A percentile compares a stretch with the other conserved stretches of the same genome.
phyloP scores from a whole-genome alignment of 2,329 filamentous ascomycete genomes.

The Aspergillus sp. region DNA sequence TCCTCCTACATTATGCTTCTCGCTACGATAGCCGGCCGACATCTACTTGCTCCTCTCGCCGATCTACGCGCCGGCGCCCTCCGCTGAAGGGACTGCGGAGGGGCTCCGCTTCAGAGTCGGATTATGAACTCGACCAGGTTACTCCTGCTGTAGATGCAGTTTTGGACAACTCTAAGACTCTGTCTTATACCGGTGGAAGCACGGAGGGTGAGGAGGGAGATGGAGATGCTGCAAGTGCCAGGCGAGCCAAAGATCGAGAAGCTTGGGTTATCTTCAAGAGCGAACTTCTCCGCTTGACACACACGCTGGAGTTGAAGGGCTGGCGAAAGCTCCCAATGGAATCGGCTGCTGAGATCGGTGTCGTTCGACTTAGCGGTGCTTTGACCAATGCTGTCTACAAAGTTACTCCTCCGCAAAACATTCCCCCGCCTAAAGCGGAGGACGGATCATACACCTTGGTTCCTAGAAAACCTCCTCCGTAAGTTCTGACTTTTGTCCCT shows the following conservation, averaged over 20 bases:
- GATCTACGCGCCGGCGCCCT: slow-evolving; percentile 36
- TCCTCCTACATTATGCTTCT: slow-evolving; percentile 49
- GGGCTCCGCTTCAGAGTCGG: slow-evolving; percentile 75
- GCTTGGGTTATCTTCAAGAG: slow-evolving; percentile 86
- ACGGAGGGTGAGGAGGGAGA: slow-evolving; percentile 45
- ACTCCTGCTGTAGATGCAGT: slow-evolving; percentile 82
- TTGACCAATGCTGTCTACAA: slow-evolving; percentile 97
- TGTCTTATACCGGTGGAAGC: slow-evolving; percentile 67
- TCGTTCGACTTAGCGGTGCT: slow-evolving; percentile 69
- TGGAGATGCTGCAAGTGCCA: slow-evolving; percentile 46
- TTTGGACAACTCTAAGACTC: slow-evolving; percentile 86
- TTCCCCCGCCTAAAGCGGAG: slow-evolving; percentile 47
- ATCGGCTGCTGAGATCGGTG: slow-evolving; percentile 42
- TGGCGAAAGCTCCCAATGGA: slow-evolving; percentile 76
- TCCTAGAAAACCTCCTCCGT: slow-evolving; percentile 53
- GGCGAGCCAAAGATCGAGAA: slow-evolving; percentile 66
- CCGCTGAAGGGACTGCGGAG: slow-evolving; percentile 35
- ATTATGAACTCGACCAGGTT: slow-evolving; percentile 79
- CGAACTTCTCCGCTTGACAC: slow-evolving; percentile 84
- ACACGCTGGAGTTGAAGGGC: slow-evolving; percentile 85
- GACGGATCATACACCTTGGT: slow-evolving; percentile 39
- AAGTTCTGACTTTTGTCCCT: slow-evolving; percentile 31
- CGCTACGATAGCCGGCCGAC: slow-evolving; percentile 25
- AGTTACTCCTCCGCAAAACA: slow-evolving; percentile 72
- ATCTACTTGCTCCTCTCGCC: slow-evolving; percentile 21